A percentile compares a stretch with the other conserved stretches of the same genome.
phyloP scores from a whole-genome alignment of 2,329 filamentous ascomycete genomes.

The Cladosporium phlei region DNA sequence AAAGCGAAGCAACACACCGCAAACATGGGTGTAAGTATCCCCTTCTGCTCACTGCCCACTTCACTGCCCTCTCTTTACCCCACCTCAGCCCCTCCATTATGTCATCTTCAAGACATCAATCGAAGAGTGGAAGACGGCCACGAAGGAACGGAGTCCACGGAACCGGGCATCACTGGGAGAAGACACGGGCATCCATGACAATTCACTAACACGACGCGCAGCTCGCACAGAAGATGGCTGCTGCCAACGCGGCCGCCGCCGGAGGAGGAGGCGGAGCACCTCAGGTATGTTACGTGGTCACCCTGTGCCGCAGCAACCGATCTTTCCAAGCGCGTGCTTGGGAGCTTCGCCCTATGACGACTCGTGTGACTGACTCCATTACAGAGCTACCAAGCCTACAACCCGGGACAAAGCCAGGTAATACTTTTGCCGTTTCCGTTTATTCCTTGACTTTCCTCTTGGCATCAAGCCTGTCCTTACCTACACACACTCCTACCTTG shows the following conservation, averaged over 20 bases:
- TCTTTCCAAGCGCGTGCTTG: too few relatives aligned
- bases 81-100: slow-evolving; percentile 7
- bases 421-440: slow-evolving; percentile 14
- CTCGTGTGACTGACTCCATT: slow-evolving; percentile 13
- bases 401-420: slow-evolving; percentile 22
- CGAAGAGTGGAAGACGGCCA: neutral
- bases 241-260: slow-evolving; percentile 31
- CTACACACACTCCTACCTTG: slow-evolving; percentile 22
- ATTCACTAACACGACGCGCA: slow-evolving; percentile 18
- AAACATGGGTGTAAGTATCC: slow-evolving; percentile 7
- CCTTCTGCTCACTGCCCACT: neutral
- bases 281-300: slow-evolving; percentile 54
- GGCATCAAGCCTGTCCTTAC: too few relatives aligned
- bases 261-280: slow-evolving; percentile 15
- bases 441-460: neutral
- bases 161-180: neutral
- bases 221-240: slow-evolving; percentile 46
- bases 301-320: slow-evolving; percentile 22
- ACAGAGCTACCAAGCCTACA: slow-evolving; percentile 53
- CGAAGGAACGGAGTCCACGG: neutral
- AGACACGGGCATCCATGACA: neutral
- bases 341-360: slow-evolving; percentile 33
- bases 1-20: too few relatives aligned
- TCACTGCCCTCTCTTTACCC: neutral
- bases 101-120: slow-evolving; percentile 7